These are phyloP conservation scores for Eucalyptus dawsonii DNA, from an alignment of 345 rosid genomes.

Conservation along the genomic window DNA sequence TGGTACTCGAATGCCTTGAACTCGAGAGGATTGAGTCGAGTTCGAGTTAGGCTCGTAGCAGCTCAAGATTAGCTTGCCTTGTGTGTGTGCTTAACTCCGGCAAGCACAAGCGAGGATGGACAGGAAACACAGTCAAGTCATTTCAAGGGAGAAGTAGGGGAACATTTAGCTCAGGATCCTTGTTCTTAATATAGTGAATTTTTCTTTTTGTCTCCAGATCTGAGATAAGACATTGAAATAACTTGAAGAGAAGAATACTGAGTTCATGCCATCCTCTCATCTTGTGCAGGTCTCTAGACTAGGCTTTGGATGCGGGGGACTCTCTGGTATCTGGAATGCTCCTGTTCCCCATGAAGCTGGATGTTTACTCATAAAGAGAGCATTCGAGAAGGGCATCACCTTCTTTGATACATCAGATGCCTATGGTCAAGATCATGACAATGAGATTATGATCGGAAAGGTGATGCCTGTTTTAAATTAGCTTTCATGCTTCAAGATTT, in stretches of 20 bases:
- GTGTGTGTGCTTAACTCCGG: background rate
- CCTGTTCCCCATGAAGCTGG: constrained; percentile 40
- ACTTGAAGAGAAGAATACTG: background rate
- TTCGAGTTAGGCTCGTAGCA: background rate
- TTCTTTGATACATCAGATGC: constrained; percentile 28
- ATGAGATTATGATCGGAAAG: constrained; percentile 43
- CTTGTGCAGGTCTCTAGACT: constrained; percentile 20
- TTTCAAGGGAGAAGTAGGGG: background rate
- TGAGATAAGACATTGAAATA: background rate
- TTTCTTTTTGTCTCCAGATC: background rate
- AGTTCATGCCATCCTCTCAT: background rate
- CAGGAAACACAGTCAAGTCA: background rate
- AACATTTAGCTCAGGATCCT: background rate
- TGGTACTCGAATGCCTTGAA: background rate
- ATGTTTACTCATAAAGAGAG: constrained; percentile 16
- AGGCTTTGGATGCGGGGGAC: constrained; percentile 44
- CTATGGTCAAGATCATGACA: constrained; percentile 21
- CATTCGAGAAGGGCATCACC: constrained; percentile 30
- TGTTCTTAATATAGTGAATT: background rate
- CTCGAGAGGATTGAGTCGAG: background rate
- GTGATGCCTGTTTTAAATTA: background rate
- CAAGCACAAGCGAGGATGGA: background rate
- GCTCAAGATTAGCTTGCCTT: background rate
- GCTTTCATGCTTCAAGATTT: background rate
- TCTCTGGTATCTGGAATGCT: constrained; percentile 19